phyloP scores from a whole-genome alignment of 2,329 filamentous ascomycete genomes.

The Penicillium vulpinum region DNA sequence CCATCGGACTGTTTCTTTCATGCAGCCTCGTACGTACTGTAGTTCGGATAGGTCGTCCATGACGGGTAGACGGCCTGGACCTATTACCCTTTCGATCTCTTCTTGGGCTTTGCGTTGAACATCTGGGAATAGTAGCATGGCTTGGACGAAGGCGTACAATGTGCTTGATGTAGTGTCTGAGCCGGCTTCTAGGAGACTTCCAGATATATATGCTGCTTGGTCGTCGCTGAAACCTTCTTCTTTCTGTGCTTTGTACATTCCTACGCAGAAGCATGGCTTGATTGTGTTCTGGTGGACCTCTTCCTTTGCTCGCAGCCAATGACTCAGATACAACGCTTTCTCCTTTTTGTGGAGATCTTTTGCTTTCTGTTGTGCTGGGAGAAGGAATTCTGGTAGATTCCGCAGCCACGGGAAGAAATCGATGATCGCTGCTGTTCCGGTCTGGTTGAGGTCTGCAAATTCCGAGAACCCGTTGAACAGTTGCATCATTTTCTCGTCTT shows the following conservation, averaged over 20 bases:
- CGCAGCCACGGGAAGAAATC: constrained; percentile 51
- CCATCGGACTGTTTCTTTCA: constrained; percentile 42
- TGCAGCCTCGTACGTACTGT: constrained; percentile 36
- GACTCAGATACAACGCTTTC: constrained; percentile 42
- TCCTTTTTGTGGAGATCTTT: constrained; percentile 48
- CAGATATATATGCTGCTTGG: constrained; percentile 35
- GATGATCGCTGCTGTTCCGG: constrained; percentile 45
- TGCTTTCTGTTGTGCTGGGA: constrained; percentile 42
- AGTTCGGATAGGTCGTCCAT: constrained; percentile 34
- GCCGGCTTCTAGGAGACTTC: constrained; percentile 45
- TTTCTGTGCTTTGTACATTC: constrained; percentile 33
- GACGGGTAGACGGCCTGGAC: constrained; percentile 29
- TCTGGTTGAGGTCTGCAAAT: constrained; percentile 46
- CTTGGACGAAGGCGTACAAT: constrained; percentile 51
- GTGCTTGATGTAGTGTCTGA: constrained; percentile 54
- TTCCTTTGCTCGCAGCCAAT: constrained; percentile 46
- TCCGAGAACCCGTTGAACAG: constrained; percentile 47
- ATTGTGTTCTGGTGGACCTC: constrained; percentile 31
- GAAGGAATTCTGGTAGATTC: constrained; percentile 44
- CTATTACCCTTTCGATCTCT: constrained; percentile 38
- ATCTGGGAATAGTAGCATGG: constrained; percentile 51
- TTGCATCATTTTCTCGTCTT: constrained; percentile 46
- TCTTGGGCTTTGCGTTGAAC: constrained; percentile 44
- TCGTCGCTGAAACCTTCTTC: constrained; percentile 34
- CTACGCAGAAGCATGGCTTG: constrained; percentile 32